Evolutionary conservation across 2,329 filamentous ascomycete species (phyloP), one percentile per base, ranked within the genome.

Genomic region (Beauveria brongniartii): DNA sequence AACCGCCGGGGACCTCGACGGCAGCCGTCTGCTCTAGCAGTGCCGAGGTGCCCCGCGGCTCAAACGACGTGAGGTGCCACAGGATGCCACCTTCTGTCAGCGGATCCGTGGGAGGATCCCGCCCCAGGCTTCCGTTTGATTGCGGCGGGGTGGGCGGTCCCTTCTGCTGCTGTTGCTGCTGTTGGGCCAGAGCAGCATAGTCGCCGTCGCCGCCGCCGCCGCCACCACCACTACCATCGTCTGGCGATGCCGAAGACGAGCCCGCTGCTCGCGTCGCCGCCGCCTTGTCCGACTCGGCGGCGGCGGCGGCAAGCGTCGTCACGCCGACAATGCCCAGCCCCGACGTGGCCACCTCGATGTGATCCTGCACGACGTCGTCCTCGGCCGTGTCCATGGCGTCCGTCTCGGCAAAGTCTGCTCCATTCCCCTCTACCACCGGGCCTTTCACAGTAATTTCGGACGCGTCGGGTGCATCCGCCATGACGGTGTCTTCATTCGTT

Each of bases 41-140:
- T 10, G 93, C 84, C 0, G 88, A 93, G 0, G 91, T 96, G 61
- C 92, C 93, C 58, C 85, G 59, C 1, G 90, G 88, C 56, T 94
- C 85, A 70, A 95, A 95, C 9, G 84, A 82, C 69, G 90, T 84
- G 62, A 96, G 82, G 72, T 96, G 96, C 91, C 92, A 97, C 8
- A 91, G 85, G 14, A 96, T 79, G 40, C 93, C 93, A 62, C 93
- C 93, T 54, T 88, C 81, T 2, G 82, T 82, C 50, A 91, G 77
- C 14, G 82, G 77, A 41, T 85, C 82, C 4, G 69, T 64, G 2
- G 79, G 72, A 50, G 79, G 72, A 50, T 82, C 80, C 60, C 75
- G 74, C 46, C 75, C 75, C 16, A 83, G 74, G 64, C 82, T 84
- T 50, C 82, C 82, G 64, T 84, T 86, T 1, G 84, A 89, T 57